phyloP scores from a whole-genome alignment of 1,284 basidiomycete species.

The Cutaneotrichosporon sp. region DNA sequence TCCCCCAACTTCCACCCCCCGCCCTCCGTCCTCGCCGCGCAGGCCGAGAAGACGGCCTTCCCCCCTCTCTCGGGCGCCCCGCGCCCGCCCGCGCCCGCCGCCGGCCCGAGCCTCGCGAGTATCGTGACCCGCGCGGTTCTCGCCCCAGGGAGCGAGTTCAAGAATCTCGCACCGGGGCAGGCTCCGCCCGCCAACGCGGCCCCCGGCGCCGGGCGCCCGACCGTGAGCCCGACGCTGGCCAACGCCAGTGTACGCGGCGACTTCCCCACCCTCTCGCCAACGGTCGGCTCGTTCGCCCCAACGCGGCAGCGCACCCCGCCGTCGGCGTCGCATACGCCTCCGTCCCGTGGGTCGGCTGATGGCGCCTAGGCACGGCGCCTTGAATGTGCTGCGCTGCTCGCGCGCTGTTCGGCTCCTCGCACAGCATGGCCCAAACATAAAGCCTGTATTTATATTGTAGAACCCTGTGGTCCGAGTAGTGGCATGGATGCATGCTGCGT shows the following conservation, averaged over 20 bases:
- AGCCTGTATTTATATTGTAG: neutral
- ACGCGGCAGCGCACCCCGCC: neutral
- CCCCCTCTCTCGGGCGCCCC: conserved; percentile 41
- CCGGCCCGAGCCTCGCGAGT: conserved; percentile 49
- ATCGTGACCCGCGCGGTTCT: conserved; percentile 52
- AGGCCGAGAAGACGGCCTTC: conserved; percentile 33
- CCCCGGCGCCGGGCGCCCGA: neutral
- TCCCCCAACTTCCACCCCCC: conserved; percentile 48
- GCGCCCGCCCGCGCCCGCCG: conserved; percentile 5
- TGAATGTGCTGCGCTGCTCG: neutral
- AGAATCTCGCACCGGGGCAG: conserved; percentile 18
- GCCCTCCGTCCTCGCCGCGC: conserved; percentile 40
- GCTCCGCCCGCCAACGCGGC: neutral
- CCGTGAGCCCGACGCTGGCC: neutral
- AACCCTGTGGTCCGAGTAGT: neutral
- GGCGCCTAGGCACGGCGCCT: neutral
- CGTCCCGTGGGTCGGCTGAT: neutral
- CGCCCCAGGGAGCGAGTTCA: conserved; percentile 34
- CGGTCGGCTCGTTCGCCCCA: conserved; percentile 10
- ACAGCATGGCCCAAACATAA: too few relatives aligned
- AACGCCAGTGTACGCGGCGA: conserved; percentile 7
- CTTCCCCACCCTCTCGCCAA: conserved; percentile 21
- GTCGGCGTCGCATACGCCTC: neutral
- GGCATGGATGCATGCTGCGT: neutral
- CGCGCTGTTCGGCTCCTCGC: neutral